Conservation (phyloP, 768 basidiomycete species). For the Thelephora ganbajun region DNA sequence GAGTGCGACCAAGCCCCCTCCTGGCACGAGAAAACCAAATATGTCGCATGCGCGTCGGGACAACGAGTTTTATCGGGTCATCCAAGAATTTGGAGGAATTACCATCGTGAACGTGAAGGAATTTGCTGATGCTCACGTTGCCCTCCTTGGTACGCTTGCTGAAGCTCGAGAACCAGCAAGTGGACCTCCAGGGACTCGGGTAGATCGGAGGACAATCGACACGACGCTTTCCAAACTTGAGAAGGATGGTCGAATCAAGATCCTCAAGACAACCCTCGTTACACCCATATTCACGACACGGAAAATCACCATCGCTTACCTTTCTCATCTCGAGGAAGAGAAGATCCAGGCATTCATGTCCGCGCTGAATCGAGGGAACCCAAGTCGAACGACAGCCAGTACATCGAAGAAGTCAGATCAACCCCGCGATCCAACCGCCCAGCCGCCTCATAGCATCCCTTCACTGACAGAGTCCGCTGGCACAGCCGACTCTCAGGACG, state of each 20-base stretch:
- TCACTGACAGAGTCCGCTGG: constrained; percentile 1
- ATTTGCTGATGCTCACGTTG: constrained; percentile 51
- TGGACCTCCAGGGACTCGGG: constrained; percentile 48
- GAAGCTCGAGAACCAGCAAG: constrained; percentile 57
- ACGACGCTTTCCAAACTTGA: constrained; percentile 48
- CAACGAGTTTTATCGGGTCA: constrained; percentile 58
- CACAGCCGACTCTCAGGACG: constrained; percentile 23
- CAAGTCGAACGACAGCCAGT: constrained; percentile 36
- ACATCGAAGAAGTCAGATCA: constrained; percentile 8
- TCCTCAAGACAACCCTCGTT: constrained; percentile 49
- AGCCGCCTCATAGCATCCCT: neutral
- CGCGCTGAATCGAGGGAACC: constrained; percentile 27
- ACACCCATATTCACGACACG: constrained; percentile 45
- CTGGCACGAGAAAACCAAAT: constrained; percentile 30
- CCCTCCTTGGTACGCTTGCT: constrained; percentile 42
- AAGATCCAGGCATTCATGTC: constrained; percentile 44
- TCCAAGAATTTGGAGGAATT: constrained; percentile 57
- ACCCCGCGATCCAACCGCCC: neutral
- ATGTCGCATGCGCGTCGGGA: constrained; percentile 70
- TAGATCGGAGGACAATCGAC: constrained; percentile 62
- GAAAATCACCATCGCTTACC: constrained; percentile 48
- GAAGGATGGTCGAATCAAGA: constrained; percentile 51
- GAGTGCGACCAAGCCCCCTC: constrained; percentile 1
- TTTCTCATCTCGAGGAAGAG: constrained; percentile 41
- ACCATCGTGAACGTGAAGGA: constrained; percentile 53